A percentile compares a stretch with the other conserved stretches of the same genome.
Evolutionary conservation across 345 rosid species (phyloP).

Genomic region (Eucalyptus regnans): DNA sequence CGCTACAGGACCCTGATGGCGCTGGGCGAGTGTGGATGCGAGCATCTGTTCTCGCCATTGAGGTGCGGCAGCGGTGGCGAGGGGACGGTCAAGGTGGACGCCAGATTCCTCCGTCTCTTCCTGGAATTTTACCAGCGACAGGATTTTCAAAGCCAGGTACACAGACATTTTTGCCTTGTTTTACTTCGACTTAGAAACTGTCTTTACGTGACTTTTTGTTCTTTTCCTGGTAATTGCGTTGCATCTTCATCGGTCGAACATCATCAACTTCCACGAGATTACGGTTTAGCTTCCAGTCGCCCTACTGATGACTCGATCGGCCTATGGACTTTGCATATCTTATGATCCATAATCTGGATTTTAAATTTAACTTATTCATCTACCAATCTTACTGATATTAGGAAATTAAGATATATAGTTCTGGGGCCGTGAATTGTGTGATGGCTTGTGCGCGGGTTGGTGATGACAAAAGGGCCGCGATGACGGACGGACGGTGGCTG

Average conservation of each 20-base stretch:
- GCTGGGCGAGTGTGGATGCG: too few species aligned
- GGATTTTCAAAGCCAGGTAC: background rate
- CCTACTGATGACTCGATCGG: background rate
- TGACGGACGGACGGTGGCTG: too few species aligned
- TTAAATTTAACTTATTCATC: too few species aligned
- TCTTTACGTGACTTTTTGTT: background rate
- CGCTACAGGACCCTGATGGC: too few species aligned
- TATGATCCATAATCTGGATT: background rate
- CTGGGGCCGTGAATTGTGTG: too few species aligned
- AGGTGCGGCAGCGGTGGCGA: too few species aligned
- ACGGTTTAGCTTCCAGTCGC: background rate
- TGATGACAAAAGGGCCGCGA: too few species aligned
- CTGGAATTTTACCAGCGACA: background rate
- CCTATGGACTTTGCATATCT: background rate
- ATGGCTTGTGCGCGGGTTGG: too few species aligned
- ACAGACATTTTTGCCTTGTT: background rate
- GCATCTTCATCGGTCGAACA: background rate
- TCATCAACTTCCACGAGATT: background rate
- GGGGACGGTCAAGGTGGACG: background rate
- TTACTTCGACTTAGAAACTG: background rate
- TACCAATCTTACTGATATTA: too few species aligned
- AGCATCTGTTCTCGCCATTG: too few species aligned
- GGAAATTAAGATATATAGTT: too few species aligned
- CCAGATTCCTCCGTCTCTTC: background rate
- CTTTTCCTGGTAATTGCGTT: background rate